Percentiles rank a stretch among this genome's conserved stretches.
phyloP scores from a whole-genome alignment of 2,329 filamentous ascomycete species.

The Neocatenulostroma microsporum region DNA sequence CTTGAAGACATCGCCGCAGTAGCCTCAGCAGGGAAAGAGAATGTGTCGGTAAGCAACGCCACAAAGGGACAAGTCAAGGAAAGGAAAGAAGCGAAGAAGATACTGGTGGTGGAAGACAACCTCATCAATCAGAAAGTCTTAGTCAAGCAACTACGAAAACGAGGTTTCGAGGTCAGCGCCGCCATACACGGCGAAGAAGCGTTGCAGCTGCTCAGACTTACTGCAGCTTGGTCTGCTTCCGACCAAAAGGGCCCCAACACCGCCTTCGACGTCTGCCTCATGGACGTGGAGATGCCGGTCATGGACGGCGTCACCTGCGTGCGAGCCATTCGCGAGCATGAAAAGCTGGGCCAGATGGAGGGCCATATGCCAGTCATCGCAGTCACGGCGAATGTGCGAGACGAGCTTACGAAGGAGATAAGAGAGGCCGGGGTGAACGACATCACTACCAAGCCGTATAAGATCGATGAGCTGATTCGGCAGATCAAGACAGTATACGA shows the following conservation, averaged over 20 bases:
- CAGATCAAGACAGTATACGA: conserved; percentile 38
- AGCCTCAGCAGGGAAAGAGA: too few species aligned
- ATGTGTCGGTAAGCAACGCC: not conserved
- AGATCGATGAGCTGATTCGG: conserved; percentile 42
- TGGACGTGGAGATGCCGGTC: conserved; percentile 77
- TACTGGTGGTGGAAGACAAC: conserved; percentile 29
- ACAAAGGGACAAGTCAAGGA: too few species aligned
- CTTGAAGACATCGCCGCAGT: too few species aligned
- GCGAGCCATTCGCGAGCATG: conserved; percentile 58
- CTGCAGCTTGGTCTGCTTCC: too few species aligned
- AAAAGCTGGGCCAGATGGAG: conserved; percentile 52
- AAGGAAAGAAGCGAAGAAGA: conserved; percentile 10
- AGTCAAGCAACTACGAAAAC: conserved; percentile 30
- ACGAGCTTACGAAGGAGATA: too few species aligned
- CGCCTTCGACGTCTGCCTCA: too few species aligned
- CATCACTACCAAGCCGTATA: conserved; percentile 43
- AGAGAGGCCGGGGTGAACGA: conserved; percentile 61
- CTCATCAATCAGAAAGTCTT: conserved; percentile 29
- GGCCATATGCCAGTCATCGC: conserved; percentile 66
- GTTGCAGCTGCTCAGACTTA: conserved; percentile 34
- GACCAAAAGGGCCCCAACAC: too few species aligned
- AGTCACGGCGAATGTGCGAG: conserved; percentile 68
- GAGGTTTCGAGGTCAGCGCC: conserved; percentile 39
- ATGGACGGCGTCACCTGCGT: conserved; percentile 74
- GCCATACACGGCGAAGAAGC: conserved; percentile 46